Evolutionary conservation across 768 basidiomycete species (phyloP).

Genomic region (Pilatotrama ljubarskyi): DNA sequence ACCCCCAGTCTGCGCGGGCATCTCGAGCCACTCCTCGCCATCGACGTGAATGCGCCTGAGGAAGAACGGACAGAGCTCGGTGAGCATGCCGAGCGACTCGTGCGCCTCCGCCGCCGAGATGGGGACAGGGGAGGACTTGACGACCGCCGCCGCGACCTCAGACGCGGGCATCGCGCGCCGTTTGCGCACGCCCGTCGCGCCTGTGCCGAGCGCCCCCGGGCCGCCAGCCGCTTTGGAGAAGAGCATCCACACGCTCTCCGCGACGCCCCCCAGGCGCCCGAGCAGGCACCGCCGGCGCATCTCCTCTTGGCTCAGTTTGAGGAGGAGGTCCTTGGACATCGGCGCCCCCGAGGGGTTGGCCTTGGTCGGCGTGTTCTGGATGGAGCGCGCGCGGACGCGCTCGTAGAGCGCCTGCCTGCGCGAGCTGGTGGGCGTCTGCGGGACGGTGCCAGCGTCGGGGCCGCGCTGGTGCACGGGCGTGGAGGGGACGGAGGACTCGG

Average conservation of each 20-base stretch:
- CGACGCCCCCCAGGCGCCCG: conserved; percentile 75
- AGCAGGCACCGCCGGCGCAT: conserved; percentile 73
- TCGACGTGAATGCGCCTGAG: conserved; percentile 61
- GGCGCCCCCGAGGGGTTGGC: conserved; percentile 42
- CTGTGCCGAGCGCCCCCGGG: conserved; percentile 24
- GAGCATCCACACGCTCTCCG: conserved; percentile 90
- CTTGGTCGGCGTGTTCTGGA: conserved; percentile 69
- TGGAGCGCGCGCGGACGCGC: conserved; percentile 71
- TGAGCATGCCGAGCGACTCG: conserved; percentile 69
- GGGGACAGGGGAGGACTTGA: conserved; percentile 82
- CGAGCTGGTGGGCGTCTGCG: conserved; percentile 71
- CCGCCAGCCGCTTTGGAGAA: conserved; percentile 66
- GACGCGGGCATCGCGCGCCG: conserved; percentile 66
- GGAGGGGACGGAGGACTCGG: conserved; percentile 48
- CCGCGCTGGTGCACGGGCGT: conserved; percentile 71
- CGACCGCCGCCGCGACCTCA: conserved; percentile 66
- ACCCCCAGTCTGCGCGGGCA: conserved; percentile 50
- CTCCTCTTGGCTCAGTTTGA: conserved; percentile 76
- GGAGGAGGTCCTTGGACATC: conserved; percentile 63
- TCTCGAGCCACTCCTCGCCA: conserved; percentile 56
- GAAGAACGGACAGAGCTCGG: conserved; percentile 79
- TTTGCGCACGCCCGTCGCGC: conserved; percentile 61
- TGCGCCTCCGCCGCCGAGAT: conserved; percentile 76
- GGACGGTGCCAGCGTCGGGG: conserved; percentile 51
- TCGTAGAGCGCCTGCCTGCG: conserved; percentile 81